phyloP scores from a whole-genome alignment of 345 rosid species.

The Limnanthes douglasii region DNA sequence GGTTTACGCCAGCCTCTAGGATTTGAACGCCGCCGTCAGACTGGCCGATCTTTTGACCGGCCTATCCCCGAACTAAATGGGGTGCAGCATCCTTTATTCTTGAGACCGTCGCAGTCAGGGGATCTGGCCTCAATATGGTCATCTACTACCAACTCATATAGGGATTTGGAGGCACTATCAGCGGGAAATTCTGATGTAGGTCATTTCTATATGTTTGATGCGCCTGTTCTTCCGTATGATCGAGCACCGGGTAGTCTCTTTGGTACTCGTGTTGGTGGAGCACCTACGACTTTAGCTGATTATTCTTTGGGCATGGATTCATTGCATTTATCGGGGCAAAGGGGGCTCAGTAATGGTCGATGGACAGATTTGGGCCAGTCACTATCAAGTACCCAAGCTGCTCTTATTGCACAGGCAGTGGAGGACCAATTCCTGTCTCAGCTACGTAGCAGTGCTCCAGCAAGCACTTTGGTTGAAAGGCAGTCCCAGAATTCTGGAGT shows the following conservation, averaged over 20 bases:
- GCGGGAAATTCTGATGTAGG: slow-evolving; percentile 66
- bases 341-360: slow-evolving; percentile 77
- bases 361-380: slow-evolving; percentile 98
- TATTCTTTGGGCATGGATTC: slow-evolving; percentile 72
- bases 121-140: slow-evolving; percentile 52
- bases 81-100: slow-evolving; percentile 83
- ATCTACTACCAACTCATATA: slow-evolving; percentile 43
- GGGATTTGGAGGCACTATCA: slow-evolving; percentile 62
- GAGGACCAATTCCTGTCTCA: slow-evolving; percentile 78
- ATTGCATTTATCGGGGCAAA: slow-evolving; percentile 42
- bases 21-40: slow-evolving; percentile 72
- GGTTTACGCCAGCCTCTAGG: slow-evolving; percentile 86
- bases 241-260: slow-evolving; percentile 51
- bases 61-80: slow-evolving; percentile 64
- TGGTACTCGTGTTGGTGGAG: slow-evolving; percentile 51
- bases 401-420: slow-evolving; percentile 74
- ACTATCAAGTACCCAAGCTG: slow-evolving; percentile 63
- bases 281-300: slow-evolving; percentile 74
- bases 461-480: slow-evolving; percentile 32
- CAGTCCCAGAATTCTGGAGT: slow-evolving; percentile 42
- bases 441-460: slow-evolving; percentile 33
- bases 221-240: slow-evolving; percentile 76
- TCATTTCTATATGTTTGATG: slow-evolving; percentile 87
- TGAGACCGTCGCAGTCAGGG: slow-evolving; percentile 67
- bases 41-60: slow-evolving; percentile 60